These are phyloP conservation scores for Chenopodium berlandieri DNA, from an alignment of 148 eudicot species.

Conservation along the genomic window DNA sequence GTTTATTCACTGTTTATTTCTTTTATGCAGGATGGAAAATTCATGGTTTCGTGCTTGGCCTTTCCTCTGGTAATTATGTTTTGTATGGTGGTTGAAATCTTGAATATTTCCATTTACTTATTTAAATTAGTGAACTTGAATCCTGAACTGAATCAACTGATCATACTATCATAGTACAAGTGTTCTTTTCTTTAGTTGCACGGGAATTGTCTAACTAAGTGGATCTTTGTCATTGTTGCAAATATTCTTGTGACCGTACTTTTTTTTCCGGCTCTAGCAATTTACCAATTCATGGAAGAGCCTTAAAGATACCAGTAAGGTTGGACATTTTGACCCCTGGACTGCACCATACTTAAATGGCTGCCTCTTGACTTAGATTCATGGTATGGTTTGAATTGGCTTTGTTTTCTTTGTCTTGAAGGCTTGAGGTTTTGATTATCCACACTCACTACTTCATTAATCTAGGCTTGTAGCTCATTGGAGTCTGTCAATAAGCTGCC, in stretches of 20 bases:
- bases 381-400: background rate
- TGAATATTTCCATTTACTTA: background rate
- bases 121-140: background rate
- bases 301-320: background rate
- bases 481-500: background rate
- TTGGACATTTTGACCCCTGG: background rate
- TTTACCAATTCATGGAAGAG: background rate
- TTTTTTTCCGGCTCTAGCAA: background rate
- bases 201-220: background rate
- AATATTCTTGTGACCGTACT: background rate
- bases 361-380: background rate
- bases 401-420: background rate
- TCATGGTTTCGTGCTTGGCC: slow-evolving; percentile 96
- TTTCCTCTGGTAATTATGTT: slow-evolving; percentile 71
- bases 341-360: background rate
- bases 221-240: background rate
- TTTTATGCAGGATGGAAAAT: slow-evolving; percentile 81
- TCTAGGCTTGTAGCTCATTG: background rate
- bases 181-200: background rate
- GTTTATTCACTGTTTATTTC: slow-evolving; percentile 12
- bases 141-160: background rate
- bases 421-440: background rate
- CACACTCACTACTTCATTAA: background rate
- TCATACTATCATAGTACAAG: background rate
- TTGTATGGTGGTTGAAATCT: background rate